phyloP scores from a whole-genome alignment of 129 eudicot genomes.

The Sambucus nigra region DNA sequence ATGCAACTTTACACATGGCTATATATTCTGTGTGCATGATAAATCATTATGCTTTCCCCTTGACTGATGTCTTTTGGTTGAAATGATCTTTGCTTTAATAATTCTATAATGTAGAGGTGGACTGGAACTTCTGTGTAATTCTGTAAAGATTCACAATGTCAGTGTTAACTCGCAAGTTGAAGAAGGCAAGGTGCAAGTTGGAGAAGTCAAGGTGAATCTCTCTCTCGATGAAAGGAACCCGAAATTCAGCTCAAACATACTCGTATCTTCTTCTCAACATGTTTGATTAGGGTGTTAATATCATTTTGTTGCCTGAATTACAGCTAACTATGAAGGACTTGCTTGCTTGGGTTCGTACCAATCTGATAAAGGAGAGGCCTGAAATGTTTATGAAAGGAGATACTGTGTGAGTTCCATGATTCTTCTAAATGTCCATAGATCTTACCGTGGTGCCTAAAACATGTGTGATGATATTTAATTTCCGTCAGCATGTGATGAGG shows the following conservation, averaged over 20 bases:
- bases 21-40: constrained; percentile 1
- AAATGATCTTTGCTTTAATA: constrained; percentile 2
- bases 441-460: background rate
- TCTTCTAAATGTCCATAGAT: background rate
- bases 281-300: background rate
- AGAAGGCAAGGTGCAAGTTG: constrained; percentile 42
- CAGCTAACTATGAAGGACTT: constrained; percentile 84
- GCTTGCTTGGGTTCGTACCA: constrained; percentile 77
- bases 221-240: background rate
- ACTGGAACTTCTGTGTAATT: constrained; percentile 82
- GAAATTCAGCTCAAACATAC: background rate
- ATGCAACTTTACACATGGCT: too few relatives aligned
- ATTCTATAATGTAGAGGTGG: constrained; percentile 55
- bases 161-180: constrained; percentile 49
- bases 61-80: background rate
- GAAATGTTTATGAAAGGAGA: constrained; percentile 99
- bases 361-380: constrained; percentile 90
- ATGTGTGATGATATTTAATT: too few relatives aligned
- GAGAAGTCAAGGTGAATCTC: background rate
- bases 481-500: too few relatives aligned
- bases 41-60: background rate
- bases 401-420: constrained; percentile 57
- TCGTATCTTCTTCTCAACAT: background rate
- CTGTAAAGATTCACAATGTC: constrained; percentile 69
- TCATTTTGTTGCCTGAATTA: constrained; percentile 6